Conservation (phyloP, 306 rosid genomes). For the Notholithocarpus densiflorus region DNA sequence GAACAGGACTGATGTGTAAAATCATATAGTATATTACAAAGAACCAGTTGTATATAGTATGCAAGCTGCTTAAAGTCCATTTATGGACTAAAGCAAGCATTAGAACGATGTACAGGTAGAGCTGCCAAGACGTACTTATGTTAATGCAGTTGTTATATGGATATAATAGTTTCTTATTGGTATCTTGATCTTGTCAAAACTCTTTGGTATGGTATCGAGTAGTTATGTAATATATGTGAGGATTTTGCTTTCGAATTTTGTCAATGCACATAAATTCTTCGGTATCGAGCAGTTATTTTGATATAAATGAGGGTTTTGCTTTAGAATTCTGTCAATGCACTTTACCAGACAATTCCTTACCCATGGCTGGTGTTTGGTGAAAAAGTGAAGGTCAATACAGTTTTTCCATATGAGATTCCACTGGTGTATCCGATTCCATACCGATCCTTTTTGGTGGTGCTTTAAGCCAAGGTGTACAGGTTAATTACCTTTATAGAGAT, state of each 20-base stretch:
- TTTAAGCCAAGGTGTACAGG: conserved; percentile 68
- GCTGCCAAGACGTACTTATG: neutral
- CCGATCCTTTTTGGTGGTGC: conserved; percentile 80
- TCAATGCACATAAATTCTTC: conserved; percentile 44
- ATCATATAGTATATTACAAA: too few relatives aligned
- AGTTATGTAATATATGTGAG: neutral
- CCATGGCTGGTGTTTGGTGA: conserved; percentile 98
- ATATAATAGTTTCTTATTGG: neutral
- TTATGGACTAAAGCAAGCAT: too few relatives aligned
- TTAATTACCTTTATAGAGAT: conserved; percentile 25
- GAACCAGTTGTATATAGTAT: too few relatives aligned
- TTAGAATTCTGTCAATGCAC: conserved; percentile 90
- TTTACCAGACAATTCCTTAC: conserved; percentile 85
- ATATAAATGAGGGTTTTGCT: conserved; percentile 22
- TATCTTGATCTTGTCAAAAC: neutral
- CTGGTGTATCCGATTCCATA: conserved; percentile 86
- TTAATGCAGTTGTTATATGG: neutral
- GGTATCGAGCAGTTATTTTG: neutral
- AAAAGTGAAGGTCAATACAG: conserved; percentile 89
- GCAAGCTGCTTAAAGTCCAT: too few relatives aligned
- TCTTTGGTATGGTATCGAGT: neutral
- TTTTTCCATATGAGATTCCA: conserved; percentile 85
- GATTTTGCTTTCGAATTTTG: conserved; percentile 73
- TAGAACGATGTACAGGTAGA: too few relatives aligned
- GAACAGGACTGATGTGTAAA: too few relatives aligned